Evolutionary conservation across 78 protist genomes (phyloP).

Genomic region (Isochrysis galbana): DNA sequence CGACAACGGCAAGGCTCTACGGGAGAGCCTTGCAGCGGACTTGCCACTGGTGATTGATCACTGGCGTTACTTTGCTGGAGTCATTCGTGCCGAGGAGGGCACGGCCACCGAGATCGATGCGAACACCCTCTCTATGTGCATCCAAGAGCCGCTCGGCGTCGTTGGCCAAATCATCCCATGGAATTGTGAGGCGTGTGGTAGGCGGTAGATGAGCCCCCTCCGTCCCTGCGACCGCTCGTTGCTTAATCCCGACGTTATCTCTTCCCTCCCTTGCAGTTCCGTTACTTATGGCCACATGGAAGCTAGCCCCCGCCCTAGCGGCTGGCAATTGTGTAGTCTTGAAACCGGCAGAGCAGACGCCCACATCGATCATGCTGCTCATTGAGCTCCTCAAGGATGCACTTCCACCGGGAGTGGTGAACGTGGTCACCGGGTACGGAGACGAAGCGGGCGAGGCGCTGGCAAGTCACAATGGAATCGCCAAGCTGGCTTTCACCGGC

Average conservation of each 20-base stretch:
- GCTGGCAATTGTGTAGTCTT: slow-evolving; percentile 83
- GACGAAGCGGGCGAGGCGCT: slow-evolving; percentile 70
- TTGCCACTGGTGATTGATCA: slow-evolving; percentile 47
- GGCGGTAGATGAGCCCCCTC: too few species aligned
- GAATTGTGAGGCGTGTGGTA: too few species aligned
- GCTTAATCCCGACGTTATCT: too few species aligned
- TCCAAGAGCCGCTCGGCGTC: slow-evolving; percentile 7
- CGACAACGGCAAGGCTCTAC: slow-evolving; percentile 46
- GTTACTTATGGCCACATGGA: slow-evolving; percentile 41
- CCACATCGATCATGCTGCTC: slow-evolving; percentile 16
- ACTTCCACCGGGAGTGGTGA: slow-evolving; percentile 74
- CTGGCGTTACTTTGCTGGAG: slow-evolving; percentile 75
- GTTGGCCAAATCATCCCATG: neutral
- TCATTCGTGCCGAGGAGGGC: neutral
- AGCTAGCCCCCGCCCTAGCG: slow-evolving; percentile 87
- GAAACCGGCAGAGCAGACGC: slow-evolving; percentile 87
- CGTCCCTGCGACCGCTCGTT: too few species aligned
- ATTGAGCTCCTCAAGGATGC: neutral
- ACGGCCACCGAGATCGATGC: neutral
- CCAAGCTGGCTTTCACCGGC: slow-evolving; percentile 87
- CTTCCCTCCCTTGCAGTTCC: too few species aligned
- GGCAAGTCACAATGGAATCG: slow-evolving; percentile 64
- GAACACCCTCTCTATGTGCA: neutral
- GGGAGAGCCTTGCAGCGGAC: neutral
- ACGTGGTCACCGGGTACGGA: slow-evolving; percentile 76